Evolutionary conservation across 805 yeast species (phyloP).

Genomic region (Ogataea saltuana): DNA sequence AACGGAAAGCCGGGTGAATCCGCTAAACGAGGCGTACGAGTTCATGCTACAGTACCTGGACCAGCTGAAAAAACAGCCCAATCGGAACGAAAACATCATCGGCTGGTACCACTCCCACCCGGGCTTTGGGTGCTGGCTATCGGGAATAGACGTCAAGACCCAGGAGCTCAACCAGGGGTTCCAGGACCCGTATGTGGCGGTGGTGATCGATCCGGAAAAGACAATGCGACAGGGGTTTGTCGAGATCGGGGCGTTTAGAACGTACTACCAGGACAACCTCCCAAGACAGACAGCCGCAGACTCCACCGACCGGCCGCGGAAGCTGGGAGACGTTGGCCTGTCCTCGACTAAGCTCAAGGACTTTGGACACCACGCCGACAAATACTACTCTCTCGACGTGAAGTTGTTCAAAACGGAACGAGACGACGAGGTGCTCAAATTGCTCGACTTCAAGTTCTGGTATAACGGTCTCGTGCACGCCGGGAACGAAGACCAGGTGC

Average conservation of each 20-base stretch:
- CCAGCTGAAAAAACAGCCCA: slow-evolving; percentile 47
- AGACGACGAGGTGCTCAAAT: slow-evolving; percentile 49
- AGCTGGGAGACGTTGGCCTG: slow-evolving; percentile 25
- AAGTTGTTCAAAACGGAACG: slow-evolving; percentile 54
- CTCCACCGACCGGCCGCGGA: slow-evolving; percentile 3
- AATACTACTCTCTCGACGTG: slow-evolving; percentile 66
- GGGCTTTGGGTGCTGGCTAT: slow-evolving; percentile 95
- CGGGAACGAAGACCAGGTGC: slow-evolving; percentile 17
- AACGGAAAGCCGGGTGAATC: slow-evolving; percentile 94
- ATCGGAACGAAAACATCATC: slow-evolving; percentile 66
- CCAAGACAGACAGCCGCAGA: slow-evolving; percentile 2
- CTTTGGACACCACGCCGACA: slow-evolving; percentile 69
- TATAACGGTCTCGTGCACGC: slow-evolving; percentile 35
- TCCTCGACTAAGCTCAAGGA: slow-evolving; percentile 59
- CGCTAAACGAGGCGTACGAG: slow-evolving; percentile 91
- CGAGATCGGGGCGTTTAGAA: slow-evolving; percentile 88
- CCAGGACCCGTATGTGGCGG: slow-evolving; percentile 89
- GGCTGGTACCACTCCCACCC: slow-evolving; percentile 99
- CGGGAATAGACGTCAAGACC: slow-evolving; percentile 91
- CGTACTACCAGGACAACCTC: slow-evolving; percentile 41
- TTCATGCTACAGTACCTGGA: slow-evolving; percentile 86
- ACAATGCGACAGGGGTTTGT: slow-evolving; percentile 62
- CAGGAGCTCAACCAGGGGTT: slow-evolving; percentile 81
- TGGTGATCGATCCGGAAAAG: slow-evolving; percentile 82
- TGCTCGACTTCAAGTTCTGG: slow-evolving; percentile 50